These are phyloP conservation scores for Zymoseptoria crescenta DNA, from an alignment of 2,329 filamentous ascomycete species.

Conservation along the genomic window DNA sequence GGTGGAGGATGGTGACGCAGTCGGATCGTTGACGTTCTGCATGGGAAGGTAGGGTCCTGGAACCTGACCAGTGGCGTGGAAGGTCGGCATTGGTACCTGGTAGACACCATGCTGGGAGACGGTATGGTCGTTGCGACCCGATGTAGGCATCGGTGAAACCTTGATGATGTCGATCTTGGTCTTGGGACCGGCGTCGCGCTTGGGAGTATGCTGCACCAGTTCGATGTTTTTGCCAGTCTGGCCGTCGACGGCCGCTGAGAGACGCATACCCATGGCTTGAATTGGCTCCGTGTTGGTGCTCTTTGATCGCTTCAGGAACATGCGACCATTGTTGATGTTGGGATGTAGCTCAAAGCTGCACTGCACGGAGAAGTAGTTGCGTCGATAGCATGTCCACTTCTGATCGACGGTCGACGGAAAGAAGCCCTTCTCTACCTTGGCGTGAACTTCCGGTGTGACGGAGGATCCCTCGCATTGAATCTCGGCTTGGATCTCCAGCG, in stretches of 20 bases:
- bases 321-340: constrained; percentile 47
- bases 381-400: constrained; percentile 86
- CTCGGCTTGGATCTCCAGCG: constrained; percentile 47
- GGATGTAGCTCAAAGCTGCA: constrained; percentile 69
- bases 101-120: constrained; percentile 32
- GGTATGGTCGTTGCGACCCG: constrained; percentile 32
- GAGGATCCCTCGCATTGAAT: constrained; percentile 53
- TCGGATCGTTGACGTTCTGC: constrained; percentile 26
- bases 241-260: constrained; percentile 74
- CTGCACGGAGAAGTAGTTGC: constrained; percentile 83
- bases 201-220: constrained; percentile 83
- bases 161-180: constrained; percentile 63
- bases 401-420: constrained; percentile 60
- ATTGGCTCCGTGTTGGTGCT: constrained; percentile 47
- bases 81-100: constrained; percentile 30
- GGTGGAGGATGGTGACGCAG: constrained; percentile 7
- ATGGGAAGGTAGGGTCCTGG: constrained; percentile 37
- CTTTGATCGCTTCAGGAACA: constrained; percentile 48
- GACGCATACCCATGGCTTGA: constrained; percentile 70
- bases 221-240: constrained; percentile 69
- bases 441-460: constrained; percentile 66
- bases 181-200: constrained; percentile 81
- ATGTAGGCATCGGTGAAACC: constrained; percentile 56
- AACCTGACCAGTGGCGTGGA: constrained; percentile 30
- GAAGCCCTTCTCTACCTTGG: constrained; percentile 82